Evolutionary conservation across 148 eudicot genomes (phyloP), one percentile per base, ranked within the genome.

Genomic region (Nepenthes mirabilis): DNA sequence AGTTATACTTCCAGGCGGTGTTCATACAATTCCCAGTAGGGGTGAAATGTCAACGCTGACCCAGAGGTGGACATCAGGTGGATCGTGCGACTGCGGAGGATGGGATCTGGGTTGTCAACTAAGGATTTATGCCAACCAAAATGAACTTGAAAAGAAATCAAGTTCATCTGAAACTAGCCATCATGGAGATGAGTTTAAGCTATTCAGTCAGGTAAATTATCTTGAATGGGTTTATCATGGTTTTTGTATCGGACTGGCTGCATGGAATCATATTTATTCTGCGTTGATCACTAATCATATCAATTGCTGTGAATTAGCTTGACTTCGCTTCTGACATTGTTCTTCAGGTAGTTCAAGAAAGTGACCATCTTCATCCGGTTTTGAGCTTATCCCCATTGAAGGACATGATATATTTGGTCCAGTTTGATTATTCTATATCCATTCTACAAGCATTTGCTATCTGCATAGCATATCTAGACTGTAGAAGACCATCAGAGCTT

Each of bases 31-130:
- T 34, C 84, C 95, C 37, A 78, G 85, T 75, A 82, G 76, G 64
- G 95, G 93, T 49, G 83, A 78, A 68, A 79, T 84, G 66, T 91
- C 97, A 52, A 63, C 93, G 34, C 59, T 91, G 59, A 76, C 86
- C 32, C 73, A 83, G 45, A 71, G 97, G 73, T 91, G 97, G 97
- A 79, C 60, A 62, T 85, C 85, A 4, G 82, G 93, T 58, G 97
- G 97, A 37, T 58, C 73, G 43, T 91, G 97, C 73, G 97, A 91
- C 64, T 91, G 97, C 65, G 95, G 97, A 55, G 97, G 97, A 34
- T 91, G 97, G 97, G 97, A 91, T 85, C 36, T 91, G 60, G 97
- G 97, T 69, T 91, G 97, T 75, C 79, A 74, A 68, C 34, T 85
- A 60, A 71, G 71, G 61, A 68, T 85, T 62, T 79, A 80, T 57